phyloP scores from a whole-genome alignment of 2,329 filamentous ascomycete genomes.

The Ciborinia camelliae region DNA sequence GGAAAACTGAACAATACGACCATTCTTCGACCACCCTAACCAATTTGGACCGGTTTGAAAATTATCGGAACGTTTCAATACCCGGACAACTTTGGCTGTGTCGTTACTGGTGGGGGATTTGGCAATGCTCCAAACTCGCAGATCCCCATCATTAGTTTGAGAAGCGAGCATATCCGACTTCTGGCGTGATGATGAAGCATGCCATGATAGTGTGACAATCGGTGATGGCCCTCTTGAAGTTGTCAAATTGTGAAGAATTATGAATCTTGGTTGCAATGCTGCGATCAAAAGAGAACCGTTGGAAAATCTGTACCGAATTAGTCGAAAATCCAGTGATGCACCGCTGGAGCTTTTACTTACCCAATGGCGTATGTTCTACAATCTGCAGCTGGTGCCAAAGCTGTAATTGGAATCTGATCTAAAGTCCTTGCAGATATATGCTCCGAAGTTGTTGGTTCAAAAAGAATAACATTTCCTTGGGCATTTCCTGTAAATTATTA shows the following conservation, averaged over 20 bases:
- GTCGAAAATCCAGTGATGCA: constrained; percentile 1
- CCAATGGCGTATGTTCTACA: constrained; percentile 95
- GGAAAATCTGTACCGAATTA: constrained; percentile 63
- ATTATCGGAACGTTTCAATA: constrained; percentile 76
- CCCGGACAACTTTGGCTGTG: constrained; percentile 81
- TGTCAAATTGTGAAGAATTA: constrained; percentile 86
- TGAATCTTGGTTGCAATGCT: constrained; percentile 85
- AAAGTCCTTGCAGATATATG: constrained; percentile 89
- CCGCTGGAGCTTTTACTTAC: constrained; percentile 45
- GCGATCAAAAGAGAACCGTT: constrained; percentile 93
- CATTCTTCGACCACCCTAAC: constrained; percentile 99
- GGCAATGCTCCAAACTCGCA: constrained; percentile 94
- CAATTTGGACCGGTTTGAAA: constrained; percentile 77
- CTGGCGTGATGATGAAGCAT: constrained; percentile 91
- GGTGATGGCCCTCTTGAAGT: constrained; percentile 81
- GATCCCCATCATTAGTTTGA: constrained; percentile 85
- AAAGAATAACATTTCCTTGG: constrained; percentile 89
- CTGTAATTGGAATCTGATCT: constrained; percentile 88
- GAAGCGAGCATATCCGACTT: constrained; percentile 98
- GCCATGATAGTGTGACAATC: constrained; percentile 86
- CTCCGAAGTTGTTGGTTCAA: constrained; percentile 89
- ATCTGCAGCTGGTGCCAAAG: constrained; percentile 82
- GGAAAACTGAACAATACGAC: constrained; percentile 86
- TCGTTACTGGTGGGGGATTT: constrained; percentile 72
- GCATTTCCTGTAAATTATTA: constrained; percentile 64